Conservation (phyloP, 1,139 yeast genomes). For the Saccharomyces hybrid region DNA sequence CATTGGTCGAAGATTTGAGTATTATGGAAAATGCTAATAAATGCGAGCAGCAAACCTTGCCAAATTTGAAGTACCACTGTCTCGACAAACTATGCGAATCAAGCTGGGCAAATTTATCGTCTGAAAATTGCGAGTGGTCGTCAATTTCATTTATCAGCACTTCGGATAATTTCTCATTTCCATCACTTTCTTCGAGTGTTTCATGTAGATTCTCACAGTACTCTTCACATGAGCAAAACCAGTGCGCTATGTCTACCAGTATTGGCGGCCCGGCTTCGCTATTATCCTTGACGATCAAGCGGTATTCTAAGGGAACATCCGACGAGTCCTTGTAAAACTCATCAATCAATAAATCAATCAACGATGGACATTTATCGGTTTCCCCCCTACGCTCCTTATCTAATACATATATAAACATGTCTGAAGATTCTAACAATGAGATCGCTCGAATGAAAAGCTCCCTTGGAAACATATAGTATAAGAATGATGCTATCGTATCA, state of each 20-base stretch:
- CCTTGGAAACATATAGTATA: conserved; percentile 28
- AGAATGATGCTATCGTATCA: conserved; percentile 25
- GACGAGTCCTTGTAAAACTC: conserved; percentile 4
- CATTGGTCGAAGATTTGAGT: conserved; percentile 17
- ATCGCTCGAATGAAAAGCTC: conserved; percentile 29
- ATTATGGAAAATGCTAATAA: conserved; percentile 28
- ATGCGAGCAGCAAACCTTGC: conserved; percentile 28
- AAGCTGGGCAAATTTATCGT: conserved; percentile 23
- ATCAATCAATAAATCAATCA: background rate
- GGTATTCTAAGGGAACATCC: background rate
- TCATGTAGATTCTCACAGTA: conserved; percentile 12
- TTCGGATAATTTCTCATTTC: conserved; percentile 5
- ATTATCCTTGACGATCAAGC: conserved; percentile 22
- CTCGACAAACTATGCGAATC: conserved; percentile 23
- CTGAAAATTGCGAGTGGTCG: conserved; percentile 18
- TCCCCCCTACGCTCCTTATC: background rate
- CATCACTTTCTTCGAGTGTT: background rate
- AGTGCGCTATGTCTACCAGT: conserved; percentile 24
- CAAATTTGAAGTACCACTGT: conserved; percentile 20
- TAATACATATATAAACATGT: conserved; percentile 27
- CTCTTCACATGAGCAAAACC: conserved; percentile 30
- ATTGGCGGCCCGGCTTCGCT: conserved; percentile 16
- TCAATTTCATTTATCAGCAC: conserved; percentile 13
- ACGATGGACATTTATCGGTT: background rate
- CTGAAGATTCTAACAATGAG: conserved; percentile 26